Base-by-base conservation (phyloP, 805 yeast species). In the Starmerella powellii region DNA sequence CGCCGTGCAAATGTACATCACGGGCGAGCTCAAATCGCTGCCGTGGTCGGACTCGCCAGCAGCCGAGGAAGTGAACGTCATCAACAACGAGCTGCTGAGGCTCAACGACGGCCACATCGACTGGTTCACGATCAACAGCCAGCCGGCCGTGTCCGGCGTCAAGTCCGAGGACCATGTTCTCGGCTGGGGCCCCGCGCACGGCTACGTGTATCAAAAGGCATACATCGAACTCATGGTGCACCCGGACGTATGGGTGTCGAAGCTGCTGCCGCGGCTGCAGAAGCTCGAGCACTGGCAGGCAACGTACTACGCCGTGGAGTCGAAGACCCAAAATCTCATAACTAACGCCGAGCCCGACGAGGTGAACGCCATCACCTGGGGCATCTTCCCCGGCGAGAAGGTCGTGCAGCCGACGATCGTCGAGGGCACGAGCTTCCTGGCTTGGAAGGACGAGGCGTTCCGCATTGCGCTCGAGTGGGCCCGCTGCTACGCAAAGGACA, bases 321-420 rank as follows among this genome's bases (percentile, higher is more conserved):
- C 45, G 20, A 67, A 69, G 52, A 73, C 72, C 53, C 56, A 64
- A 27, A 62, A 74, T 32, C 65, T 86, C 41, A 49, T 51, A 16
- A 74, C 94, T 38, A 87, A 87, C 61, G 76, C 85, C 37, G 71
- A 71, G 19, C 77, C 73, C 34, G 83, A 78, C 44, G 80, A 76
- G 48, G 86, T 93, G 49, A 87, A 84, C 57, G 95, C 97, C 8
- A 96, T 88, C 43, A 88, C 97, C 16, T 88, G 97, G 97, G 97
- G 97, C 49, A 85, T 87, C 42, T 86, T 84, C 75, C 96, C 97
- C 21, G 95, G 95, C 30, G 80, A 80, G 57, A 96, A 88, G 64
- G 81, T 88, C 41, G 70, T 84, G 49, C 97, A 88, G 65, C 96
- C 97, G 40, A 88, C 97, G 0, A 85, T 88, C 59, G 96, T 88